These are phyloP conservation scores for Geotrichum klebahnii DNA, from an alignment of 1,139 yeast species.

Conservation along the genomic window DNA sequence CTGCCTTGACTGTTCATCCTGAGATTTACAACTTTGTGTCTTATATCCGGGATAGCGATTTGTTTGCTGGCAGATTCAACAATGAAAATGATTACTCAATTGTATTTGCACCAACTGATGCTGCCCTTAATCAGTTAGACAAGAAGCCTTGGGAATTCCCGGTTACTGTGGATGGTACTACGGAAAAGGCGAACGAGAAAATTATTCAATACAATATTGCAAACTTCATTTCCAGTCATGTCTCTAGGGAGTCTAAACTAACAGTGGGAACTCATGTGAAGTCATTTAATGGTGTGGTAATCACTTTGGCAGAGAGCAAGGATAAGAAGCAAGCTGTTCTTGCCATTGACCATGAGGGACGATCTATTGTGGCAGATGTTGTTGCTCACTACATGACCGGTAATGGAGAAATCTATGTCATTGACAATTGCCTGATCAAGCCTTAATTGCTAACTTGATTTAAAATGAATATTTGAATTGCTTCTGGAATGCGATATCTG, in stretches of 20 bases:
- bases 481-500: no score
- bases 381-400: slow-evolving; percentile 26
- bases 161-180: slow-evolving; percentile 23
- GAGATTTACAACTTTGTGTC: slow-evolving; percentile 38
- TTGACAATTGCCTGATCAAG: slow-evolving; percentile 24
- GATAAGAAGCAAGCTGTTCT: slow-evolving; percentile 17
- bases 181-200: slow-evolving; percentile 30
- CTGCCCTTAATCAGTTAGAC: slow-evolving; percentile 33
- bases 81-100: slow-evolving; percentile 33
- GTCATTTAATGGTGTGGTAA: slow-evolving; percentile 20
- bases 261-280: slow-evolving; percentile 25
- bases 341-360: slow-evolving; percentile 18
- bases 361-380: slow-evolving; percentile 26
- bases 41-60: slow-evolving; percentile 34
- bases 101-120: slow-evolving; percentile 39
- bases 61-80: slow-evolving; percentile 31
- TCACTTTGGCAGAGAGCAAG: slow-evolving; percentile 21
- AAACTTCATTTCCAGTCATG: slow-evolving; percentile 34
- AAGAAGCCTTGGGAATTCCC: slow-evolving; percentile 42
- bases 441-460: slow-evolving; percentile 18
- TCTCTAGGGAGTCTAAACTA: slow-evolving; percentile 26
- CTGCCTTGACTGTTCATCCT: slow-evolving; percentile 35
- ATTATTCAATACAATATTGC: slow-evolving; percentile 32
- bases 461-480: no score
- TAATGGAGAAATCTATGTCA: slow-evolving; percentile 32